These are phyloP conservation scores for Lenzites betulinus DNA, from an alignment of 768 basidiomycete genomes.

Conservation along the genomic window DNA sequence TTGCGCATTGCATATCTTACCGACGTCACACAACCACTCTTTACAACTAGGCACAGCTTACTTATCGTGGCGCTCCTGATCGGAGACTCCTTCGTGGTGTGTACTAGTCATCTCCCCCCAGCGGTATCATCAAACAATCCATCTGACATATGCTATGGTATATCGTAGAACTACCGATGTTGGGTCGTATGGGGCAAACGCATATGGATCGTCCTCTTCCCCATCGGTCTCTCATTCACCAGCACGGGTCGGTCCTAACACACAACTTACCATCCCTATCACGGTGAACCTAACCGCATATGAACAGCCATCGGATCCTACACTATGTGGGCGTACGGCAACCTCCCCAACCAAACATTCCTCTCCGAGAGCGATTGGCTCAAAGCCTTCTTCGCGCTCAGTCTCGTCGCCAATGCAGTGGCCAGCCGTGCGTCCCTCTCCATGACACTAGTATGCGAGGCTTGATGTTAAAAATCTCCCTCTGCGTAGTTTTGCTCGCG, in stretches of 20 bases:
- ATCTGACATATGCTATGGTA: not conserved
- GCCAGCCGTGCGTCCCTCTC: constrained; percentile 4
- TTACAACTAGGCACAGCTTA: constrained; percentile 16
- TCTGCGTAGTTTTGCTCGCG: constrained; percentile 14
- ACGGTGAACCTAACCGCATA: no score
- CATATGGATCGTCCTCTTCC: constrained; percentile 8
- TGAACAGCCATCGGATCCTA: constrained; percentile 3
- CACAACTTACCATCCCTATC: no score
- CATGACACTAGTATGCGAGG: no score
- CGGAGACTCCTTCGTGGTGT: constrained; percentile 16
- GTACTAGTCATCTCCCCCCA: not conserved
- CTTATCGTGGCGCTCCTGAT: constrained; percentile 8
- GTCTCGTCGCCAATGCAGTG: constrained; percentile 12
- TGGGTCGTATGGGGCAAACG: constrained; percentile 18
- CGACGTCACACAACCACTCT: constrained; percentile 15
- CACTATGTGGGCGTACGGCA: constrained; percentile 6
- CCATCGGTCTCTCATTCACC: not conserved
- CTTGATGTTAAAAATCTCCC: no score
- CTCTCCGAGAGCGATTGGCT: constrained; percentile 8
- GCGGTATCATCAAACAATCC: no score
- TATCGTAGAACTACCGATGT: constrained; percentile 10
- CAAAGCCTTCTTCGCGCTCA: constrained; percentile 3
- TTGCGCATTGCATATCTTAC: constrained; percentile 15
- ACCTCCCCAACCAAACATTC: not conserved
- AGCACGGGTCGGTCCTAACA: constrained; percentile 1